A percentile compares a stretch with the other conserved stretches of the same genome.
These are phyloP conservation scores for Beauveria sp. DNA, from an alignment of 2,329 filamentous ascomycete genomes.

Conservation along the genomic window DNA sequence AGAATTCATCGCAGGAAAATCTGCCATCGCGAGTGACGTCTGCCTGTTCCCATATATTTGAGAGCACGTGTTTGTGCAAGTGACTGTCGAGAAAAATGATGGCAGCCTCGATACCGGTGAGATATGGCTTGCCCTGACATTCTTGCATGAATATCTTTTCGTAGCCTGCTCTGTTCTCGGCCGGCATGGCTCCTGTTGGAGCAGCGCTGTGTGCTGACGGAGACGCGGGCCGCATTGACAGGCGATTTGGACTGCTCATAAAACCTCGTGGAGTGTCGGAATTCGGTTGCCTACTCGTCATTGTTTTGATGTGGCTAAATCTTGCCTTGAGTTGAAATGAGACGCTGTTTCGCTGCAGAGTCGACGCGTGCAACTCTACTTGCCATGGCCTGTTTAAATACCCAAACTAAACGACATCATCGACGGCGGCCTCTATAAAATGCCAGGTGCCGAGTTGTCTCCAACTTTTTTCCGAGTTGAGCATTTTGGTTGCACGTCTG, in stretches of 20 bases:
- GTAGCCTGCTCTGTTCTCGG: background rate
- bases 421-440: background rate
- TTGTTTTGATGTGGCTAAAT: background rate
- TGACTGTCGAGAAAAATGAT: constrained; percentile 16
- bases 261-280: background rate
- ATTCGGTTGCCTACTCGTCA: background rate
- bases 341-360: too few species aligned
- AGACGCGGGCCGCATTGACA: background rate
- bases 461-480: background rate
- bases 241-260: background rate
- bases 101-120: constrained; percentile 17
- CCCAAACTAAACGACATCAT: background rate
- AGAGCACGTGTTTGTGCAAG: constrained; percentile 14
- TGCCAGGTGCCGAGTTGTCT: background rate
- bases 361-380: background rate
- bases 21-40: constrained; percentile 17
- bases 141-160: background rate
- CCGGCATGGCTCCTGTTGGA: background rate
- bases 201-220: background rate
- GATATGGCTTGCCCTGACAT: constrained; percentile 11
- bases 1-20: constrained; percentile 18
- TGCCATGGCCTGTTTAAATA: background rate
- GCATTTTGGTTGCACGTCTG: background rate
- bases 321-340: too few species aligned
- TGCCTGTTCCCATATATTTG: constrained; percentile 18